These are phyloP conservation scores for Chytriomyces sp. DNA, from an alignment of 192 early-diverging fungal genomes.

Conservation along the genomic window DNA sequence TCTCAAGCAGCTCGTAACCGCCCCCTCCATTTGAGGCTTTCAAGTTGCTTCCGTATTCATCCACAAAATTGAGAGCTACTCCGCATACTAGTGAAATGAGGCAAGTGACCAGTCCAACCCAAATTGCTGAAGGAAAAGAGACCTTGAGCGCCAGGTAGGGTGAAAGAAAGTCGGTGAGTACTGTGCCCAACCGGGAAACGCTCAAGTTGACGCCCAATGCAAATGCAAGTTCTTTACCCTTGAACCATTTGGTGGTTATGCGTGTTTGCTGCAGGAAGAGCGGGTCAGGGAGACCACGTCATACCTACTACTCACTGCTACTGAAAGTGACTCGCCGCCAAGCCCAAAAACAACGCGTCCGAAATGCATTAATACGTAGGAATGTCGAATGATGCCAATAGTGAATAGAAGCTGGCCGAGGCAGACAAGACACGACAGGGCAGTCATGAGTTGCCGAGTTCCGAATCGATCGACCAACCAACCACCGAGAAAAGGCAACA, in stretches of 20 bases:
- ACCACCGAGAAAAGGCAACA: slow-evolving; percentile 60
- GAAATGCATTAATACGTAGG: slow-evolving; percentile 34
- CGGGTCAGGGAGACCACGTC: background rate
- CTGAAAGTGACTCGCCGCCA: slow-evolving; percentile 53
- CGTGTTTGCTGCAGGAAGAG: slow-evolving; percentile 33
- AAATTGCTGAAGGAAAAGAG: slow-evolving; percentile 51
- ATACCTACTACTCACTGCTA: slow-evolving; percentile 41
- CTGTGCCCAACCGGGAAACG: slow-evolving; percentile 52
- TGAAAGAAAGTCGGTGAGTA: slow-evolving; percentile 58
- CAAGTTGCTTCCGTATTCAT: slow-evolving; percentile 31
- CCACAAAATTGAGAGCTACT: slow-evolving; percentile 22
- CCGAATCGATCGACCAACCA: slow-evolving; percentile 52
- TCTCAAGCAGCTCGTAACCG: slow-evolving; percentile 17
- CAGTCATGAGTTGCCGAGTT: slow-evolving; percentile 38
- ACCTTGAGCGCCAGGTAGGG: slow-evolving; percentile 46
- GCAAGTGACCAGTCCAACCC: slow-evolving; percentile 51
- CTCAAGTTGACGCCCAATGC: slow-evolving; percentile 51
- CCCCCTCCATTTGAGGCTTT: slow-evolving; percentile 3
- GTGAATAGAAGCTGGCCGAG: slow-evolving; percentile 54
- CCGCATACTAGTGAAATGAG: slow-evolving; percentile 46
- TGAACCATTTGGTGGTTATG: slow-evolving; percentile 61
- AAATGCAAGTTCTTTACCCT: slow-evolving; percentile 57
- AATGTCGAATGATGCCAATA: slow-evolving; percentile 40
- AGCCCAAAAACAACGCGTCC: slow-evolving; percentile 62
- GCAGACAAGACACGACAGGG: slow-evolving; percentile 39